These are phyloP conservation scores for Aureobasidium sp. DNA, from an alignment of 2,329 filamentous ascomycete genomes.

Conservation along the genomic window DNA sequence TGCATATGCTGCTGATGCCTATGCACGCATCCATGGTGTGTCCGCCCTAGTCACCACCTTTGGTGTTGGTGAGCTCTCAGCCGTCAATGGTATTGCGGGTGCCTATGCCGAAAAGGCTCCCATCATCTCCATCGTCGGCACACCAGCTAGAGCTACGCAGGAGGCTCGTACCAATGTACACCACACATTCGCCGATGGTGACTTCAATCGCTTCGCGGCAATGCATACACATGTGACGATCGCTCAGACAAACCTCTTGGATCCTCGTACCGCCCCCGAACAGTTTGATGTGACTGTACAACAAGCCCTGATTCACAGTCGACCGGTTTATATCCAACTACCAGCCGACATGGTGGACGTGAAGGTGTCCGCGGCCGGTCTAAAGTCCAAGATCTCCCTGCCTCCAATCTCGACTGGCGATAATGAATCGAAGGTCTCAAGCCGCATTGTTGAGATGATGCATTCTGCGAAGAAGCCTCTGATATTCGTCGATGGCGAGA, in stretches of 20 bases:
- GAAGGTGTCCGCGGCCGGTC: constrained; percentile 65
- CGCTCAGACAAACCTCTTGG: constrained; percentile 62
- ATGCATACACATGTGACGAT: constrained; percentile 70
- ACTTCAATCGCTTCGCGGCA: constrained; percentile 75
- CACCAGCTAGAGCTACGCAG: constrained; percentile 36
- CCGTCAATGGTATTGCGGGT: constrained; percentile 42
- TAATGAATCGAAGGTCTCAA: constrained; percentile 72
- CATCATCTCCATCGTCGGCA: constrained; percentile 43
- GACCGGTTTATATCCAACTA: constrained; percentile 77
- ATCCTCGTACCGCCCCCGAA: constrained; percentile 61
- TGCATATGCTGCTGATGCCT: constrained; percentile 35
- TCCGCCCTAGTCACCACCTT: constrained; percentile 38
- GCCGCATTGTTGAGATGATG: constrained; percentile 67
- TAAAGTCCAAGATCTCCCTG: constrained; percentile 66
- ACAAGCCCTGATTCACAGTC: constrained; percentile 65
- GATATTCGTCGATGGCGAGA: constrained; percentile 76
- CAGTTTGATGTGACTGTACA: constrained; percentile 73
- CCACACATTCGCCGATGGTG: constrained; percentile 47
- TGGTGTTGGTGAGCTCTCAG: constrained; percentile 43
- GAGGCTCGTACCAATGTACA: constrained; percentile 39
- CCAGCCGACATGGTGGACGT: constrained; percentile 76
- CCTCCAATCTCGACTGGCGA: constrained; percentile 60
- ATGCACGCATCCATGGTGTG: constrained; percentile 1
- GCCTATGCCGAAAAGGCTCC: constrained; percentile 42
- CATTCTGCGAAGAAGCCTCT: constrained; percentile 67